Evolutionary conservation across 495 filamentous ascomycete genomes (phyloP).

Genomic region (Lasiosphaeria hispida): DNA sequence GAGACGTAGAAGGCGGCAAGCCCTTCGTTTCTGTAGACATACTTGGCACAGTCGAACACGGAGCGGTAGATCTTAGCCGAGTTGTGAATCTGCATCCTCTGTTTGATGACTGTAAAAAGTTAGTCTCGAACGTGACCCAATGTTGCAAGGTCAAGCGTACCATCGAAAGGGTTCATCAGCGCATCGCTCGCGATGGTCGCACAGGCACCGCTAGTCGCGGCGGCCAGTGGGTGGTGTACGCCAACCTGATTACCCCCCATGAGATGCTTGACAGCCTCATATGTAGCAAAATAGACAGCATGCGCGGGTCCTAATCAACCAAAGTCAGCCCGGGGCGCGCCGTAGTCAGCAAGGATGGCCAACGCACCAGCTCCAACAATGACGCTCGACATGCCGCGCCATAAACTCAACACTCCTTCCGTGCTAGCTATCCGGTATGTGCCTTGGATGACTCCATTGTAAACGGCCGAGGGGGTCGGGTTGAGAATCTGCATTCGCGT

Average conservation of each 20-base stretch:
- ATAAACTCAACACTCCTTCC: constrained; percentile 87
- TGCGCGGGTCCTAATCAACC: constrained; percentile 78
- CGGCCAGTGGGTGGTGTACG: constrained; percentile 90
- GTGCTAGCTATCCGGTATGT: constrained; percentile 85
- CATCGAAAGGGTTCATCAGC: constrained; percentile 99
- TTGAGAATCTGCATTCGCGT: constrained; percentile 97
- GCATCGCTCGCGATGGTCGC: constrained; percentile 97
- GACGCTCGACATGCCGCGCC: constrained; percentile 95
- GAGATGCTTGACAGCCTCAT: constrained; percentile 92
- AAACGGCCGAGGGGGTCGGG: constrained; percentile 78
- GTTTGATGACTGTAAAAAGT: constrained; percentile 79
- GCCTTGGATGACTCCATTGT: constrained; percentile 88
- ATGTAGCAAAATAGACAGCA: constrained; percentile 97
- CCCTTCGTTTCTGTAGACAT: constrained; percentile 85
- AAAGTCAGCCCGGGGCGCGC: constrained; percentile 11
- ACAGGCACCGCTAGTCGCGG: constrained; percentile 85
- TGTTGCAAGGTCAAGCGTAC: constrained; percentile 48
- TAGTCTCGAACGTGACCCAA: constrained; percentile 13
- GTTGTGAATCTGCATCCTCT: constrained; percentile 97
- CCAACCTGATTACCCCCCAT: constrained; percentile 88
- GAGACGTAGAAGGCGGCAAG: constrained; percentile 95
- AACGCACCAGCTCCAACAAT: constrained; percentile 86
- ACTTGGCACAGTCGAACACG: constrained; percentile 77
- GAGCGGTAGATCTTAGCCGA: constrained; percentile 80
- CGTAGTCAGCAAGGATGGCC: background rate